Evolutionary conservation across 345 rosid species (phyloP).

Genomic region (Syzygium aromaticum): DNA sequence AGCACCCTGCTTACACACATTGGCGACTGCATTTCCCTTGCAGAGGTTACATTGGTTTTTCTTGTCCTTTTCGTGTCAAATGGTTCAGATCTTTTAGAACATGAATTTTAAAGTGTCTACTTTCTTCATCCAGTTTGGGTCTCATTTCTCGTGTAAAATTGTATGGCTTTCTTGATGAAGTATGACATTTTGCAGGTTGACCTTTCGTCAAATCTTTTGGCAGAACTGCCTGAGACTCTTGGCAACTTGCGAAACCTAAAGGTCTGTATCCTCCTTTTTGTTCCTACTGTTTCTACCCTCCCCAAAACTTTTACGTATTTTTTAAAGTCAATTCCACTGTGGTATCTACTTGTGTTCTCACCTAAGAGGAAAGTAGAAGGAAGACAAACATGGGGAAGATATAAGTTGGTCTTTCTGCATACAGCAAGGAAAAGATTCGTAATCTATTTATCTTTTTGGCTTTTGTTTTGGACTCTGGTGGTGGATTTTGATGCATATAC

Average conservation of each 20-base stretch:
- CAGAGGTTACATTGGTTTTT: constrained; percentile 35
- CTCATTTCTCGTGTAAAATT: background rate
- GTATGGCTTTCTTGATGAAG: background rate
- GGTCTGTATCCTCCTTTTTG: constrained; percentile 24
- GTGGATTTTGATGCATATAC: background rate
- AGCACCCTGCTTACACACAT: constrained; percentile 33
- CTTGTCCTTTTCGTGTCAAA: background rate
- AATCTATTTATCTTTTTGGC: background rate
- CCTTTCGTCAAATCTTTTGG: constrained; percentile 74
- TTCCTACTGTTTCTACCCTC: background rate
- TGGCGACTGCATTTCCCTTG: constrained; percentile 52
- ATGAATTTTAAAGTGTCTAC: background rate
- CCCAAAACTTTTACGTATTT: background rate
- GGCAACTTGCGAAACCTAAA: constrained; percentile 51
- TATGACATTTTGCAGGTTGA: constrained; percentile 50
- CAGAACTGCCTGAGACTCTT: constrained; percentile 55
- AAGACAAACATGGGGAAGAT: background rate
- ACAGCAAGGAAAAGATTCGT: background rate
- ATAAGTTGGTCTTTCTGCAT: background rate
- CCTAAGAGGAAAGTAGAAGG: background rate
- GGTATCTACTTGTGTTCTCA: background rate
- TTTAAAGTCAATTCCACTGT: background rate
- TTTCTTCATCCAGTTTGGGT: background rate
- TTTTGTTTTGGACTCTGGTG: background rate
- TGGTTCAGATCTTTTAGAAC: background rate